A percentile compares a stretch with the other conserved stretches of the same genome.
Conservation (phyloP, 2,329 filamentous ascomycete species). For the Epichloe glyceriae region DNA sequence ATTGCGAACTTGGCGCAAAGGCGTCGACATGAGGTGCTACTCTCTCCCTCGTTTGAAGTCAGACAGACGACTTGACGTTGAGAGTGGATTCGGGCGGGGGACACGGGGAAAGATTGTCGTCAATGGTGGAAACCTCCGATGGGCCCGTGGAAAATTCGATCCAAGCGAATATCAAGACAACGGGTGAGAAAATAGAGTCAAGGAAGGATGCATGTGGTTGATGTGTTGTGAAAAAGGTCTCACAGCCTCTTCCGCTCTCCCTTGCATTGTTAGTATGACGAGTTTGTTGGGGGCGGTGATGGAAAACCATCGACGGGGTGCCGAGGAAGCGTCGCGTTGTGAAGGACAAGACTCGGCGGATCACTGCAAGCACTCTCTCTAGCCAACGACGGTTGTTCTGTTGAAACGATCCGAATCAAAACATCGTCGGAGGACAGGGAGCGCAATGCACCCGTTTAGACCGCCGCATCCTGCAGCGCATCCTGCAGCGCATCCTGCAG, state of each 20-base stretch:
- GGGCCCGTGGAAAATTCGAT: constrained; percentile 1
- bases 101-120: neutral
- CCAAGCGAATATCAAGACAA: neutral
- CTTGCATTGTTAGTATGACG: neutral
- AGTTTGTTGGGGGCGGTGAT: neutral
- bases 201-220: neutral
- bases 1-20: no score
- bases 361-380: no score
- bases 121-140: neutral
- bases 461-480: no score
- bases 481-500: no score
- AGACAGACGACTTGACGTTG: neutral
- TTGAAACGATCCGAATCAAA: no score
- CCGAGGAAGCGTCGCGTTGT: no score
- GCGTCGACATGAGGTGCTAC: no score
- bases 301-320: no score
- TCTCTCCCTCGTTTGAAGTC: neutral
- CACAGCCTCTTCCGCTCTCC: neutral
- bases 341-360: no score
- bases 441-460: no score
- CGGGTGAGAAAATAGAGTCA: neutral
- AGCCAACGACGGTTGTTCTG: no score
- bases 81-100: neutral
- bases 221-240: neutral
- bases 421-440: no score